Evolutionary conservation across 2,329 filamentous ascomycete genomes (phyloP).

Genomic region (Calonectria crousiana): DNA sequence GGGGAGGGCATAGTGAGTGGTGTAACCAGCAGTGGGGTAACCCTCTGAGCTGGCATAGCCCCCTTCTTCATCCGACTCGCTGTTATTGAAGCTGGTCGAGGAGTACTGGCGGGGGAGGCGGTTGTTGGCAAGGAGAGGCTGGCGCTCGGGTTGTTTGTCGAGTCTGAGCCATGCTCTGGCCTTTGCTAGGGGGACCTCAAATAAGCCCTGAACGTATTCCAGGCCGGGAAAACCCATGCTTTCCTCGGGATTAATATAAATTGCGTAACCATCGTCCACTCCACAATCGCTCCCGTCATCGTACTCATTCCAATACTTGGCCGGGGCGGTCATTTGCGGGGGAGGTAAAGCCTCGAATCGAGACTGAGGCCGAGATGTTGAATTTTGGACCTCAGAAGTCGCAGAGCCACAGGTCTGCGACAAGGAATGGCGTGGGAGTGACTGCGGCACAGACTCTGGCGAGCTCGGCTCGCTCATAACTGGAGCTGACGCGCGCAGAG

Average conservation of each 20-base stretch:
- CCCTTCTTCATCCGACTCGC: conserved; percentile 59
- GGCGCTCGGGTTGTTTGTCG: conserved; percentile 43
- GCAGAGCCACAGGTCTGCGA: conserved; percentile 25
- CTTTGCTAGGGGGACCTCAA: conserved; percentile 63
- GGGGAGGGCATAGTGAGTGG: conserved; percentile 66
- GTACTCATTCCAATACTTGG: conserved; percentile 87
- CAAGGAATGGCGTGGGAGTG: conserved; percentile 26
- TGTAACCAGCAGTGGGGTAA: conserved; percentile 63
- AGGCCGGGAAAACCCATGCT: conserved; percentile 72
- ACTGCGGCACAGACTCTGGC: conserved; percentile 44
- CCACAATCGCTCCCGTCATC: conserved; percentile 81
- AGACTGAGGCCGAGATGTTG: conserved; percentile 41
- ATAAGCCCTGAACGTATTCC: conserved; percentile 66
- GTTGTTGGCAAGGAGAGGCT: conserved; percentile 46
- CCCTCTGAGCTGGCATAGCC: conserved; percentile 67
- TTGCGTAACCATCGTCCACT: conserved; percentile 72
- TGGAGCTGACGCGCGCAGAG: conserved; percentile 61
- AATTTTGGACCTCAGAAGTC: conserved; percentile 35
- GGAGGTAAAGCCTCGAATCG: conserved; percentile 49
- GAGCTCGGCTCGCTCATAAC: conserved; percentile 55
- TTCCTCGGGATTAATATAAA: conserved; percentile 80
- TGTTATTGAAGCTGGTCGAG: conserved; percentile 42
- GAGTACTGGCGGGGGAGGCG: conserved; percentile 45
- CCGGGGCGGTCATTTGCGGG: conserved; percentile 43
- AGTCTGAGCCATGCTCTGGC: conserved; percentile 63